Base-by-base conservation (phyloP, 441 rosid genomes). In the Adansonia rubrostipa region DNA sequence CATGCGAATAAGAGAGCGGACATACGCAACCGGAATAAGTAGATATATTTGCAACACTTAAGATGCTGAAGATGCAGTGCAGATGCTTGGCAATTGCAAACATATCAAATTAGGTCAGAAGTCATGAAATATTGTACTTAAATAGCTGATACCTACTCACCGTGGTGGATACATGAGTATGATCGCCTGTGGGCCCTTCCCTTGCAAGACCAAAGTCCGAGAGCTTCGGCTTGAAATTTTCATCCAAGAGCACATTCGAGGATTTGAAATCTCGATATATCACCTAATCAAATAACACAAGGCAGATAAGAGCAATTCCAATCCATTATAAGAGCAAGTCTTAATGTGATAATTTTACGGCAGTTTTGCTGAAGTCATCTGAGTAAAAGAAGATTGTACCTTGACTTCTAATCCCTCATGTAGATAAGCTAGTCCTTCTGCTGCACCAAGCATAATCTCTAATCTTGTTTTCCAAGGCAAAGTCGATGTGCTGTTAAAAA, bases 181-280 rank as follows among this genome's bases (percentile, higher is more conserved):
- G 80, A 61, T 87, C 85, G 4, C 82, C 92, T 0, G 69, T 64
- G 1, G 89, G 92, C 64, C 92, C 92, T 82, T 87, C 91, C 84
- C 92, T 84, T 14, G 91, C 91, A 77, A 89, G 85, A 47, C 93
- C 93, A 53, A 89, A 89, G 60, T 89, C 93, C 6, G 93, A 89
- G 67, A 89, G 84, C 78, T 89, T 88, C 13, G 89, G 80, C 64
- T 71, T 82, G 4, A 88, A 86, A 51, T 79, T 83, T 53, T 80
- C 83, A 2, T 89, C 90, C 80, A 89, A 78, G 19, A 89, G 91
- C 82, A 89, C 93, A 42, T 89, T 89, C 17, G 93, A 83, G 50
- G 91, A 63, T 74, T 89, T 89, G 82, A 89, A 88, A 80, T 89
- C 93, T 61, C 93, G 86, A 79, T 85, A 89, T 80, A 89, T 89